Evolutionary conservation across 2,329 filamentous ascomycete genomes (phyloP), one percentile per base, ranked within the genome.

Genomic region (Fonsecaea pugnacius): DNA sequence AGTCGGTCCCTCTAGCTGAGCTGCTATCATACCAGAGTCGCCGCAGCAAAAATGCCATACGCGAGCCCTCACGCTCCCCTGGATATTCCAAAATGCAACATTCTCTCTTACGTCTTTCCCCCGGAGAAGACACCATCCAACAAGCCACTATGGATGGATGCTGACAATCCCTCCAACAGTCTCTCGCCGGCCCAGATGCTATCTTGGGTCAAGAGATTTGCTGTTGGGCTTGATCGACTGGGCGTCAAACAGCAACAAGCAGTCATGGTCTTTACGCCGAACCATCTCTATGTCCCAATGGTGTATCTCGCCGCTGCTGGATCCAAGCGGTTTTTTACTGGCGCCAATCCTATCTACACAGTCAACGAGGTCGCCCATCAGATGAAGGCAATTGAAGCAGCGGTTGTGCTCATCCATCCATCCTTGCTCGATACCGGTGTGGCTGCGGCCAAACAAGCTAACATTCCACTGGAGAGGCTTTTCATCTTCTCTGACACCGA

Each of bases 221-320:
- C 88, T 1, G 78, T 86, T 8, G 90, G 90, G 1, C 77, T 91
- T 21, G 80, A 80, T 38, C 80, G 81, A 57, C 81, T 83, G 32
- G 89, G 89, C 2, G 76, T 92, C 43, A 77, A 85, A 67, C 79
- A 80, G 0, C 87, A 88, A 32, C 88, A 90, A 68, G 84, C 88
- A 1, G 84, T 92, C 10, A 79, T 92, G 62, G 77, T 92, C 21
- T 91, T 87, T 75, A 87, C 87, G 0, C 84, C 85, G 27, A 92
- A 91, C 76, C 87, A 83, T 67, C 76, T 92, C 21, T 90, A 87
- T 77, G 89, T 88, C 70, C 87, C 89, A 0, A 77, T 83, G 0
- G 78, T 51, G 12, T 71, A 71, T 56, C 66, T 71, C 14, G 69
- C 66, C 1, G 62, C 66, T 43, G 79, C 84, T 1, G 84, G 83